Conservation (phyloP, 2,329 filamentous ascomycete genomes). For the Pseudodiploospora longispora region DNA sequence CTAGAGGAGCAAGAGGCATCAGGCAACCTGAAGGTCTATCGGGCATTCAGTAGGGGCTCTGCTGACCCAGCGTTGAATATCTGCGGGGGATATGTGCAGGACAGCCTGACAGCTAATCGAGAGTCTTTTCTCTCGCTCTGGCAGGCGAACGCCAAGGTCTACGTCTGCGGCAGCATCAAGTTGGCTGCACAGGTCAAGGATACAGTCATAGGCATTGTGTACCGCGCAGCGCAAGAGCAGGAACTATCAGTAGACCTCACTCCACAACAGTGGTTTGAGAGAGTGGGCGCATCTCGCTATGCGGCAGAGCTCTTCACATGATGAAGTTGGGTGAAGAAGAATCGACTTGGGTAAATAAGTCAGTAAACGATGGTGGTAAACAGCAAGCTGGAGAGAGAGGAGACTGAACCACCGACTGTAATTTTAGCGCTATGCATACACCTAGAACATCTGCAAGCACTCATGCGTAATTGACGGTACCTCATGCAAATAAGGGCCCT, state of each 20-base stretch:
- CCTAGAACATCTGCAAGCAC: too few species aligned
- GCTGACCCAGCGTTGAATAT: constrained; percentile 14
- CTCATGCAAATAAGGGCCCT: neutral
- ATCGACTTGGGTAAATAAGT: neutral
- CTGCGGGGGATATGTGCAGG: constrained; percentile 36
- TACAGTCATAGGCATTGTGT: constrained; percentile 3
- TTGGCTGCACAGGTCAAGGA: constrained; percentile 6
- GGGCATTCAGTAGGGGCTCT: constrained; percentile 37
- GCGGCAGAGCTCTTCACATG: constrained; percentile 6
- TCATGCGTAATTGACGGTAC: neutral
- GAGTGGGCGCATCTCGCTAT: constrained; percentile 6
- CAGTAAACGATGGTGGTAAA: neutral
- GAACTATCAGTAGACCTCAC: neutral
- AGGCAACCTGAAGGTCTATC: constrained; percentile 44
- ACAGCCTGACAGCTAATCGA: constrained; percentile 22
- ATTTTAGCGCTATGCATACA: too few species aligned
- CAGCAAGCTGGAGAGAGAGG: neutral
- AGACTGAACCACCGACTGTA: neutral
- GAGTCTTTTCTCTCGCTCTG: constrained; percentile 25
- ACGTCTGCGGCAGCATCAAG: constrained; percentile 44
- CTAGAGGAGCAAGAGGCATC: constrained; percentile 38
- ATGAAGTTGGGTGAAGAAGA: neutral
- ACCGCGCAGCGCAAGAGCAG: neutral
- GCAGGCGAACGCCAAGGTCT: constrained; percentile 40
- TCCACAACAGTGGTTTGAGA: constrained; percentile 6